phyloP scores from a whole-genome alignment of 1,139 yeast genomes.

The Sugiyamaella pinicola region DNA sequence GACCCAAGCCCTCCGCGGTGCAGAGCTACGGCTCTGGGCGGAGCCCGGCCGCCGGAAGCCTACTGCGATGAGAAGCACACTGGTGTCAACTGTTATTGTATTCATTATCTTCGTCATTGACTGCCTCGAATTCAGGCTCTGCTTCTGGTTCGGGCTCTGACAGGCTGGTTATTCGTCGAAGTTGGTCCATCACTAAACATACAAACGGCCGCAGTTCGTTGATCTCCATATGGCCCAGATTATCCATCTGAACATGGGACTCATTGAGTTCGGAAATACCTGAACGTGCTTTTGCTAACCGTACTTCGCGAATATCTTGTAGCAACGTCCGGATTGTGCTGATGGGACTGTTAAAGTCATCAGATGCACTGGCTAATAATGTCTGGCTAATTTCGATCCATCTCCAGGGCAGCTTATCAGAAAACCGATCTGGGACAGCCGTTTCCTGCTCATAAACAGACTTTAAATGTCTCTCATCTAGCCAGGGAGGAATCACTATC shows the following conservation, averaged over 20 bases:
- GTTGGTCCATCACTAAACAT: conserved; percentile 73
- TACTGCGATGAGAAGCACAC: neutral
- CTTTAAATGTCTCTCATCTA: conserved; percentile 58
- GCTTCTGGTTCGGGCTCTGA: conserved; percentile 28
- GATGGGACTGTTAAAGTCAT: conserved; percentile 57
- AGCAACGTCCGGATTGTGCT: conserved; percentile 65
- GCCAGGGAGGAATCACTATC: conserved; percentile 87
- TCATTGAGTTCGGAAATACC: conserved; percentile 82
- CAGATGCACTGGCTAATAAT: conserved; percentile 66
- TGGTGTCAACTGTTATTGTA: neutral
- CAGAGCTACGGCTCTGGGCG: neutral
- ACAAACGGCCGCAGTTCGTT: conserved; percentile 87
- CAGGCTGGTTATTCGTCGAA: conserved; percentile 56
- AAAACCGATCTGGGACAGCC: conserved; percentile 58
- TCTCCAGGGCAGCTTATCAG: conserved; percentile 69
- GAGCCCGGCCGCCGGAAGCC: conserved; percentile 8
- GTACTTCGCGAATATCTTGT: conserved; percentile 82
- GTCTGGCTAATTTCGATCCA: conserved; percentile 85
- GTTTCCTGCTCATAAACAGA: conserved; percentile 70
- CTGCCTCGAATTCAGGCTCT: conserved; percentile 26
- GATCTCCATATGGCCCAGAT: conserved; percentile 78
- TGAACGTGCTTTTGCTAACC: conserved; percentile 76
- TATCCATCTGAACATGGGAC: conserved; percentile 79
- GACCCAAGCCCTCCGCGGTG: neutral
- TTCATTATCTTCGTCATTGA: conserved; percentile 19